Evolutionary conservation across 306 rosid genomes (phyloP).

Genomic region (Mucuna pruriens): DNA sequence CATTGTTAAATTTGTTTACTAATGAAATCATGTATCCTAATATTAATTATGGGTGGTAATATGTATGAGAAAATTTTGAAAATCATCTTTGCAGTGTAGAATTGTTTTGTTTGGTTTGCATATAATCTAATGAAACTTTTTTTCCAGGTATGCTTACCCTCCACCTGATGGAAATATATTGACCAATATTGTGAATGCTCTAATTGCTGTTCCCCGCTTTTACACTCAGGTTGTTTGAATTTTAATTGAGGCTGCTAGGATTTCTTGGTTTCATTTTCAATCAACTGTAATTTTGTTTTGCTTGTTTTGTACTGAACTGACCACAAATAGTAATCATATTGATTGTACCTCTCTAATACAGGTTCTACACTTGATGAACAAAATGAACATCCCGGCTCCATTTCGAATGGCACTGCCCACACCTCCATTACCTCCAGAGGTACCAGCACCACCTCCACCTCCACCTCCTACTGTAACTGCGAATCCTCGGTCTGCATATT

Average conservation of each 20-base stretch:
- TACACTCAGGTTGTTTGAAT: constrained; percentile 78
- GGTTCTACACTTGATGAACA: constrained; percentile 98
- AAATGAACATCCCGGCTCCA: constrained; percentile 98
- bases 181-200: constrained; percentile 90
- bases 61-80: constrained; percentile 22
- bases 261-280: constrained; percentile 26
- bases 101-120: constrained; percentile 33
- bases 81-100: neutral
- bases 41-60: neutral
- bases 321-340: constrained; percentile 28
- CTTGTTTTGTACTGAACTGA: constrained; percentile 18
- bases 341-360: constrained; percentile 44
- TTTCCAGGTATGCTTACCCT: constrained; percentile 89
- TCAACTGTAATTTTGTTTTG: constrained; percentile 25
- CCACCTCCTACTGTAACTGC: constrained; percentile 53
- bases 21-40: neutral
- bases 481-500: constrained; percentile 54
- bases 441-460: constrained; percentile 58
- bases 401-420: constrained; percentile 95
- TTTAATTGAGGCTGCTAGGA: constrained; percentile 20
- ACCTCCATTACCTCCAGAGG: constrained; percentile 89
- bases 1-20: constrained; percentile 14
- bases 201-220: constrained; percentile 94
- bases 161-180: constrained; percentile 96
- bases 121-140: constrained; percentile 29